Base-by-base conservation (phyloP, 1,284 basidiomycete genomes). In the Austroboletus novae-zelandiae region DNA sequence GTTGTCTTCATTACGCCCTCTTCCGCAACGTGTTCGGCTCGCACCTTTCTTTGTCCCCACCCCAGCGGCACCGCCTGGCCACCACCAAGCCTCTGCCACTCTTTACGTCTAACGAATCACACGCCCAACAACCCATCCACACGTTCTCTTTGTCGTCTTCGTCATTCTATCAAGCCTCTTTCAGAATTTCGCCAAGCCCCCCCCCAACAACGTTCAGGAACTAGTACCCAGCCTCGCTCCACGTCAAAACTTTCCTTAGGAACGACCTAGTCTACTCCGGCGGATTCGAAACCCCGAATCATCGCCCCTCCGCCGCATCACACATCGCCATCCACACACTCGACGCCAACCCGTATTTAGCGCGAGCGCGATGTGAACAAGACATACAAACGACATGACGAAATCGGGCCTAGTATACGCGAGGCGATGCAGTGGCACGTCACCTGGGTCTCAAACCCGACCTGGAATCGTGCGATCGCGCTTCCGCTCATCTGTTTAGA, bases 11-110 rank as follows among this genome's bases (percentile, higher is more conserved):
- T 29, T 47, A 25, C 8, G 46, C 36, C 20, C 32, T 39, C 44
- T 23, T 37, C 49, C 31, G 41, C 55, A 62, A 52, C 58, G 61
- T 52, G 60, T 62, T 55, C 57, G 44, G 53, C 46, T 45, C 45
- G 15, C 34, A 42, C 29, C 17, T 30, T 20, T 45, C 47, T 36
- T 53, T 42, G 31, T 41, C n/a, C 61, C 50, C 50, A 55, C 50
- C 54, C 49, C 61, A 62, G 43, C 61, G 57, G 66, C 52, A 65
- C 65, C 65, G 65, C 61, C 15, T 66, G 52, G 30, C 27, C 51
- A 39, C 54, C 58, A 57, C 52, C 62, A 55, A 34, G 34, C 39
- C 41, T 27, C 43, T 31, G 20, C 40, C 20, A 17, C 37, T 47
- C 35, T 54, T 65, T 62, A 67, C 60, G 54, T 64, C 52, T 61